Base-by-base conservation (phyloP, 2,329 filamentous ascomycete species). In the Claviceps sorghi region DNA sequence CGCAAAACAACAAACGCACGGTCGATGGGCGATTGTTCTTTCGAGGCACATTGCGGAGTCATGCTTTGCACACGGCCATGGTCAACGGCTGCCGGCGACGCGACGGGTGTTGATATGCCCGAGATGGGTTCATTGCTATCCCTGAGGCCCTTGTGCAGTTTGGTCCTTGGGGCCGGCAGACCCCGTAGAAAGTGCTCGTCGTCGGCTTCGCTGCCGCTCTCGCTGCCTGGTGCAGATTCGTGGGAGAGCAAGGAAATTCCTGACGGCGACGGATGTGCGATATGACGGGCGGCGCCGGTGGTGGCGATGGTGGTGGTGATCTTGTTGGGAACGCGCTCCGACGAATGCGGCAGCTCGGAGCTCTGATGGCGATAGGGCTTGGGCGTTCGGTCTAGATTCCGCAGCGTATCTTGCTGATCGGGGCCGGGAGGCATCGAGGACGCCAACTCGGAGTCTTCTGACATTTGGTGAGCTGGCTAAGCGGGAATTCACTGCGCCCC, bases 181-280 rank as follows among this genome's bases (percentile, higher is more conserved):
- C 89, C 86, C 65, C 85, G 93, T 53, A 95, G 73, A 59, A 91
- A 83, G 57, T 90, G 86, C 66, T 97, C 91, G 69, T 97, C 91
- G 61, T 96, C 91, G 41, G 91, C 91, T 65, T 97, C 91, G 19
- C 90, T 95, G 26, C 91, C 91, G 65, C 89, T 95, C 59, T 95
- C 90, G 65, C 88, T 95, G 11, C 79, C 79, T 2, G 81, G 76
- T 1, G 76, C 74, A 4, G 78, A 79, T 50, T 78, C 75, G 57
- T 72, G 75, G 53, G 70, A 65, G 56, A 72, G 67, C 45, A 61
- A 58, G n/a, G 60, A 55, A 48, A 54, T 60, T n/a, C 53, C 51
- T 26, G 60, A 58, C 8, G 59, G 58, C 32, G 64, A 62, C n/a
- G 54, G 53, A 30, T 55, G 56, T 50, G 54, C 56, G 52, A 54